Base-by-base conservation (phyloP, 192 early-diverging fungal genomes). In the Entomortierella parvispora region DNA sequence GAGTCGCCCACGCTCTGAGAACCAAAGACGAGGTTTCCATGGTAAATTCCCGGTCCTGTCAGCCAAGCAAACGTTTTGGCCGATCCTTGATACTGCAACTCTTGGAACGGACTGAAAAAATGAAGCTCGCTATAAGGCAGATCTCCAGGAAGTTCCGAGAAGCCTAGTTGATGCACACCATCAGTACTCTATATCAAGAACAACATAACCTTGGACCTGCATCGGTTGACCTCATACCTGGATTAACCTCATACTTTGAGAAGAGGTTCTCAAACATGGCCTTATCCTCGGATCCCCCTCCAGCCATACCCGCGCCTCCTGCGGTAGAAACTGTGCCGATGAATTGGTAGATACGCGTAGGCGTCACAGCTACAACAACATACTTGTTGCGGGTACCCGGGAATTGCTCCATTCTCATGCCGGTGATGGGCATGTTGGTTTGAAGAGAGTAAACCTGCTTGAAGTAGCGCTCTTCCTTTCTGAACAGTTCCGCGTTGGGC, bases 21-120 rank as follows among this genome's bases (percentile, higher is more conserved):
- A 5, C 90, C 92, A 82, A 94, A 94, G 2, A 86, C 86, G 12
- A 98, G 82, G 28, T 87, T 86, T 34, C 97, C 96, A 67, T 90
- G 90, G 64, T 94, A 97, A 6, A 98, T 87, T 53, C 97, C 97
- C 46, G 95, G 88, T 1, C 84, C 89, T 4, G 96, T 97, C 62
- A 95, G 65, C 97, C 97, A 99, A 3, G 92, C 93, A 88, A 97
- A 96, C 31, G 87, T 89, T 57, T 93, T 88, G 2, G 92, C 90
- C 17, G 85, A 68, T 20, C 88, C 87, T 52, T 86, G 88, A 31
- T 84, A 81, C n/a, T 89, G 89, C 23, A 86, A 71, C 56, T 91
- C 90, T 58, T 93, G 81, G 66, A 82, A 92, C 12, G 79, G 85
- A 54, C 87, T 89, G 75, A 87, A 93, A 54, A 94, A 90, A 23